Evolutionary conservation across 2,329 filamentous ascomycete genomes (phyloP), one percentile per base, ranked within the genome.

Genomic region (Trichoderma koningiopsis): DNA sequence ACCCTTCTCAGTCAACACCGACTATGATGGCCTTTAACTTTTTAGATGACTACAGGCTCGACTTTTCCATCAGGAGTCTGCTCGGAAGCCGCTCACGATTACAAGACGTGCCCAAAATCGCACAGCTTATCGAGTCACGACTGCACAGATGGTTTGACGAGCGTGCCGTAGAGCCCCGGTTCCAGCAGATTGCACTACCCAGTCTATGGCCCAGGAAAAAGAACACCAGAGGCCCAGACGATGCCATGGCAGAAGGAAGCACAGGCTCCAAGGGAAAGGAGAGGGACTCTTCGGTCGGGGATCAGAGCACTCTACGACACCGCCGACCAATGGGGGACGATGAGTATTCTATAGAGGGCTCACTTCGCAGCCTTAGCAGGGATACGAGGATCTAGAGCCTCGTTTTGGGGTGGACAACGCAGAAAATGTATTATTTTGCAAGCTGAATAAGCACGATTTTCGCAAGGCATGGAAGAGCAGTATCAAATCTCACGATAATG

Each of bases 11-110:
- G 73, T 86, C 88, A 29, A 92, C 89, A 3, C 92, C 92, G 4
- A 97, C 96, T 3, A 96, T 94, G 77, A 91, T 99, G 79, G 93
- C 93, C 0, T 98, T 99, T 80, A 96, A 93, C 68, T 99, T 99
- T 77, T 85, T 95, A 40, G 92, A 95, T 77, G 92, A 96, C 81
- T 96, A 96, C 81, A 85, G 92, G 31, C 85, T 96, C 24, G 93
- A 96, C 78, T 90, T 96, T 72, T 93, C 90, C 4, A 92, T 95
- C 33, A 87, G 92, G 71, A 94, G 91, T 65, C 84, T 96, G 16
- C 87, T 96, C 5, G 93, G 93, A 43, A 92, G 90, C 70, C 87
- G 92, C n/a, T 92, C 90, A 3, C 85, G 92, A 19, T 82, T 96
- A 3, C 92, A 96, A 76, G 92, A 96, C 77, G 92, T 96, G 1